Base-by-base conservation (phyloP, 768 basidiomycete species). In the Lentinula raphanica region DNA sequence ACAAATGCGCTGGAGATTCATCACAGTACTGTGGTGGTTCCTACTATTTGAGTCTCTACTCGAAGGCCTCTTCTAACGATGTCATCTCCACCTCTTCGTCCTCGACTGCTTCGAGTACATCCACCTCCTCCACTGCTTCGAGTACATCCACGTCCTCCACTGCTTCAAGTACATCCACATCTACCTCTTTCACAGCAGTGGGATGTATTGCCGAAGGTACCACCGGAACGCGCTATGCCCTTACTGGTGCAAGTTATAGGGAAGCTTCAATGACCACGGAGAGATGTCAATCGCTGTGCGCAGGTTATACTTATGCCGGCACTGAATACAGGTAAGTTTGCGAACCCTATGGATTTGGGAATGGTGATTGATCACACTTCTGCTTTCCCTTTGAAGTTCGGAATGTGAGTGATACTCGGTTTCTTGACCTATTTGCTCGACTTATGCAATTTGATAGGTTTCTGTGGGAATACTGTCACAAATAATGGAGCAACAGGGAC, bases 131-230 rank as follows among this genome's bases (percentile, higher is more conserved):
- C 9, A 35, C 32, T 35, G 32, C 32, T 13, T 9, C 32, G 9
- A 35, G 32, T 35, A 38, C 32, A 2, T 49, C 56, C 32, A 49
- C 66, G 9, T 51, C 69, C 19, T 36, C 23, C 8, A 27, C 23
- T 27, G 36, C 40, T 11, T n/a, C 23, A 17, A 15, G 28, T 13
- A 53, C 28, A 4, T 11, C 12, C 12, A 36, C 50, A 12, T 36
- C 50, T 5, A 53, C 28, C 31, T 9, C 21, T 25, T 46, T 35
- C n/a, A 17, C 25, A 1, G 19, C 54, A 13, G 39, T 45, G 23
- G 74, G 72, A 45, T 74, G 73, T 39, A 64, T 71, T 6, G 69
- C 69, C 13, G 72, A 73, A 31, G 73, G 71, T 7, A 71, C 70
- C 1, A 62, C 61, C 17, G 69, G 72, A 15, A n/a, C 54, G 0